Base-by-base conservation (phyloP, 352 stramenopile species). In the Pythium dissimile region DNA sequence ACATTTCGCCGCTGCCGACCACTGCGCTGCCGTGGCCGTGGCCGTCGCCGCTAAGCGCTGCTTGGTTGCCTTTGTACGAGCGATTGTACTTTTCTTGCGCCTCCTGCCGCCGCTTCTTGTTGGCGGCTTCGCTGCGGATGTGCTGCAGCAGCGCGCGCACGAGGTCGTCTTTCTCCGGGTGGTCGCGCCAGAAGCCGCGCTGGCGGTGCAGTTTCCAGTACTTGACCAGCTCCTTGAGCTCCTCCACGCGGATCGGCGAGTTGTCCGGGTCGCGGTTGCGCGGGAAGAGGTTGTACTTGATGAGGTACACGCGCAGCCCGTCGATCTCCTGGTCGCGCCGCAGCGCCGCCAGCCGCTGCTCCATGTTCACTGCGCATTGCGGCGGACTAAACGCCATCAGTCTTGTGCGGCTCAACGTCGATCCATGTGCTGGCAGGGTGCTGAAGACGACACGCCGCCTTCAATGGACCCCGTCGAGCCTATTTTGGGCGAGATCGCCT, bases 141-240 rank as follows among this genome's bases (percentile, higher is more conserved):
- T 96, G 86, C 52, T 96, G 80, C 24, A 97, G 61, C 9, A 96
- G 53, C 3, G 88, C 88, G 20, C 83, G 76, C 46, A 96, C 81
- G 31, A 97, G 80, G 54, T 97, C 86, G 42, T 97, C 87, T 67
- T 95, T 95, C 61, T 94, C 80, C 4, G 85, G 84, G 50, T 97
- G 84, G 58, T 94, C 86, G 21, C 86, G 86, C 88, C 86, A 96
- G 59, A 97, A 97, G 13, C 86, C 84, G 8, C 87, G 86, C 62
- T 96, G 83, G 7, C 77, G 80, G 48, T 97, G 88, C 5, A 96
- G 73, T 63, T 96, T 95, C 86, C 88, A 97, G 66, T 94, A 80
- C 54, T 95, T 92, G 13, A 96, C 87, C 10, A 97, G 72, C 57
- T 97, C 90, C 64, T 97, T 97, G 38, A 97, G 79, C 70, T 97